These are phyloP conservation scores for Pseudocercospora fijiensis DNA, from an alignment of 2,329 filamentous ascomycete species.

Conservation along the genomic window DNA sequence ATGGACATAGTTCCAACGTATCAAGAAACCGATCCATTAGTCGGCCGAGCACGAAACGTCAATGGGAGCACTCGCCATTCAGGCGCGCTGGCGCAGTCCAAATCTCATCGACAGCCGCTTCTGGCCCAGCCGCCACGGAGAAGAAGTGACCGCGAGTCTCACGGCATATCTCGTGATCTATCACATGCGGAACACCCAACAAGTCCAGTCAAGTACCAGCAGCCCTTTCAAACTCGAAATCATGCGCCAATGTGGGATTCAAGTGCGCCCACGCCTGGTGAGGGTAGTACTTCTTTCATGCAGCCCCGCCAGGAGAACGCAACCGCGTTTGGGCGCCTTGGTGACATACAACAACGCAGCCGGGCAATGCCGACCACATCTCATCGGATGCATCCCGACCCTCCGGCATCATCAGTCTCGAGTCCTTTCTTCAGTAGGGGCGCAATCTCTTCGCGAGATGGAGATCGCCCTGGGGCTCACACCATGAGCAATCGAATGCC, in stretches of 20 bases:
- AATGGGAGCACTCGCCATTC: not conserved
- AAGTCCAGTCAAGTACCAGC: not conserved
- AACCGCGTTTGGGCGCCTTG: not conserved
- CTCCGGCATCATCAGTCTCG: slow-evolving; percentile 33
- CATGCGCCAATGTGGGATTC: not conserved
- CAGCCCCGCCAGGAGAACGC: not conserved
- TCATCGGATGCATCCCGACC: slow-evolving; percentile 1
- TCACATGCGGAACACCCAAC: not conserved
- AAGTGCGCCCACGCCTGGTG: not conserved
- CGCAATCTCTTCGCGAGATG: not conserved
- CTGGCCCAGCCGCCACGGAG: slow-evolving; percentile 1
- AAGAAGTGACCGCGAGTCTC: not conserved
- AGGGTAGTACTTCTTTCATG: not conserved
- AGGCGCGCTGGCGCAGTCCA: not conserved
- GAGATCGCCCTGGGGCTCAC: not conserved
- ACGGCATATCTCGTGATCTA: not conserved
- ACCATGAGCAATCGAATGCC: not conserved
- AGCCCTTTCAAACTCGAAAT: not conserved
- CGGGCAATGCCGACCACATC: not conserved
- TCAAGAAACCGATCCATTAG: not conserved
- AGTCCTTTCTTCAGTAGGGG: slow-evolving; percentile 42
- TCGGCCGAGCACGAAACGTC: not conserved
- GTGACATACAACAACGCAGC: not conserved
- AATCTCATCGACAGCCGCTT: not conserved
- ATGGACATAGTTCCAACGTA: not conserved